Evolutionary conservation across 23 red algal genomes (phyloP).

Genomic region (Chondrus crispus): DNA sequence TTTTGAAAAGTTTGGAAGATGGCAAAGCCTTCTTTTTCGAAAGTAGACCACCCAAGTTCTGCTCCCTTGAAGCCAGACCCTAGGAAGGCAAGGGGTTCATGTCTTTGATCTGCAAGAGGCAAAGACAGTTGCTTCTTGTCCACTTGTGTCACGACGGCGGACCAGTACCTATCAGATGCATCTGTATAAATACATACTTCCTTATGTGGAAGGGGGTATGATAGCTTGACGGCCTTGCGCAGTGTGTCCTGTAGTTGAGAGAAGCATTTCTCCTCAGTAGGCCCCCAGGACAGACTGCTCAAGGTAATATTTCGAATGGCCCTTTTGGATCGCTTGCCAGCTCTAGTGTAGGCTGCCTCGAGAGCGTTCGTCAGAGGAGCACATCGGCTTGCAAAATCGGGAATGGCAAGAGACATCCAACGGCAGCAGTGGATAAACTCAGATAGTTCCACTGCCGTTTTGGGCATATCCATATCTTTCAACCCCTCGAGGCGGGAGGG

Average conservation of each 20-base stretch:
- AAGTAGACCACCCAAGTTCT: neutral
- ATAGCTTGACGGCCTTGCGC: neutral
- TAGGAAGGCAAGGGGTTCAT: conserved; percentile 17
- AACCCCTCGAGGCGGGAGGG: neutral
- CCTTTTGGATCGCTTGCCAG: neutral
- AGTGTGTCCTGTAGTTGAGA: neutral
- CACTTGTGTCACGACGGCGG: neutral
- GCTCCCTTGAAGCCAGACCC: neutral
- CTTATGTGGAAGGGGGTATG: neutral
- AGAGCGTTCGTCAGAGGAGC: neutral
- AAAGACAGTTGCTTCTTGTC: neutral
- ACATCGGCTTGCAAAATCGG: neutral
- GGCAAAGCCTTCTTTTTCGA: neutral
- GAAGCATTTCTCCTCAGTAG: neutral
- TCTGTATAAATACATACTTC: conserved; percentile 4
- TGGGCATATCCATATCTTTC: neutral
- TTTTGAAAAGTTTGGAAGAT: neutral
- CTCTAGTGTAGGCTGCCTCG: neutral
- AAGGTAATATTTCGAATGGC: neutral
- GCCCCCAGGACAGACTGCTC: neutral
- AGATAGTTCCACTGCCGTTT: conserved; percentile 8
- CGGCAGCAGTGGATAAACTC: conserved; percentile 32
- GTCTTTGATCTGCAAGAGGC: neutral
- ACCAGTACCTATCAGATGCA: neutral
- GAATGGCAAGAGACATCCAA: conserved; percentile 9